Evolutionary conservation across 441 rosid genomes (phyloP), one percentile per base, ranked within the genome.

Genomic region (Corymbia calophylla): DNA sequence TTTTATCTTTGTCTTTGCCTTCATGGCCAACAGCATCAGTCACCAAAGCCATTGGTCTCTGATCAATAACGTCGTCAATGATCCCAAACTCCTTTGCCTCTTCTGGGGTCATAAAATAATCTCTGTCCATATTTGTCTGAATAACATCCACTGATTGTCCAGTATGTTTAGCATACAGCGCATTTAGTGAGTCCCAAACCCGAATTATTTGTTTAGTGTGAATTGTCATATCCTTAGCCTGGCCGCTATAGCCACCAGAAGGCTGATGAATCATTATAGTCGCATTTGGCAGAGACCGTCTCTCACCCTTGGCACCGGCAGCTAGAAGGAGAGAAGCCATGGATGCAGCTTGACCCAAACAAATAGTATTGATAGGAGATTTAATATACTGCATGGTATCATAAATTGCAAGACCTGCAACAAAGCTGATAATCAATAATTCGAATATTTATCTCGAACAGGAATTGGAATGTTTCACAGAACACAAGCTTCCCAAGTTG

Each of bases 181-280:
- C 94, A 94, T 97, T 97, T 89, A 98, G 93, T 0, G 96, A 87
- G 91, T 97, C 99, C 99, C 99, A 97, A 82, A 97, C 93, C 55
- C 97, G 95, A 91, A 97, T 96, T 82, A 98, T 98, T 95, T 98
- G 98, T 92, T 97, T 96, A 0, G 99, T 97, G 87, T 97, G 99
- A 91, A 97, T 98, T 8, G 96, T 95, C 92, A 98, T 93, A 91
- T 98, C 99, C 91, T 95, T 95, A 66, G 98, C 99, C 93, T 98
- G 99, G 14, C 99, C 99, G 55, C 97, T 95, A 90, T 98, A 98
- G 29, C 99, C 99, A 66, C 98, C 99, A 9, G 99, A 97, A 88
- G 99, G 99, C 92, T 98, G 99, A 91, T 97, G 99, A 94, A 98
- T 95, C 99, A 97, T 97, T 88, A 97, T 87, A 1, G 98, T 97